phyloP scores from a whole-genome alignment of 495 filamentous ascomycete genomes.

The Cercophora scortea region DNA sequence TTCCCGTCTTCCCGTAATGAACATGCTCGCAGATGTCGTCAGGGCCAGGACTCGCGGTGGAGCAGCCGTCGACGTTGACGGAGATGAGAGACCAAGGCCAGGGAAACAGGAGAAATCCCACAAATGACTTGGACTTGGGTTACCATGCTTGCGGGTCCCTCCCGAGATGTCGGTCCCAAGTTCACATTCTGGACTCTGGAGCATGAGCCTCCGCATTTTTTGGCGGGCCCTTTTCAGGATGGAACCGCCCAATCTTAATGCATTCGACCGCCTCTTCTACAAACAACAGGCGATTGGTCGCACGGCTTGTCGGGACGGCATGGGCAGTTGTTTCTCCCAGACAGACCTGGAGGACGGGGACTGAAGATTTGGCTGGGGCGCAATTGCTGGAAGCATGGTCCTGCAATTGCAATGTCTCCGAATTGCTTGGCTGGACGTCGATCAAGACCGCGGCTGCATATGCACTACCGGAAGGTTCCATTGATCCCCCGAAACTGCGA shows the following conservation, averaged over 20 bases:
- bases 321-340: too few relatives aligned
- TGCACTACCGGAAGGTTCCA: neutral
- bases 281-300: too few relatives aligned
- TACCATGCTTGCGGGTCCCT: neutral
- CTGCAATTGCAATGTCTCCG: neutral
- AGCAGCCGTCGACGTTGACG: neutral
- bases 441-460: neutral
- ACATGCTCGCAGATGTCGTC: neutral
- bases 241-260: neutral
- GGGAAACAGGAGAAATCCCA: constrained; percentile 3
- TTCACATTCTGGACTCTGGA: constrained; percentile 17
- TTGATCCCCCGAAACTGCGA: neutral
- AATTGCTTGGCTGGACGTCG: neutral
- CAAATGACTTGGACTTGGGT: constrained; percentile 10
- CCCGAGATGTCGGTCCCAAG: constrained; percentile 6
- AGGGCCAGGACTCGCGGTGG: neutral
- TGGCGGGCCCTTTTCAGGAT: neutral
- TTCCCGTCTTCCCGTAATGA: constrained; percentile 8
- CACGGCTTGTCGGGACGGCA: too few relatives aligned
- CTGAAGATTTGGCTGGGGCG: too few relatives aligned
- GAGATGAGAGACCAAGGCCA: neutral
- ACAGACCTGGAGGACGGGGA: too few relatives aligned
- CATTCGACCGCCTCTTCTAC: too few relatives aligned
- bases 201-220: constrained; percentile 14
- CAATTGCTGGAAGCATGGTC: too few relatives aligned